Conservation (phyloP, 1,284 basidiomycete genomes). For the Apiotrichum veenhuisii region DNA sequence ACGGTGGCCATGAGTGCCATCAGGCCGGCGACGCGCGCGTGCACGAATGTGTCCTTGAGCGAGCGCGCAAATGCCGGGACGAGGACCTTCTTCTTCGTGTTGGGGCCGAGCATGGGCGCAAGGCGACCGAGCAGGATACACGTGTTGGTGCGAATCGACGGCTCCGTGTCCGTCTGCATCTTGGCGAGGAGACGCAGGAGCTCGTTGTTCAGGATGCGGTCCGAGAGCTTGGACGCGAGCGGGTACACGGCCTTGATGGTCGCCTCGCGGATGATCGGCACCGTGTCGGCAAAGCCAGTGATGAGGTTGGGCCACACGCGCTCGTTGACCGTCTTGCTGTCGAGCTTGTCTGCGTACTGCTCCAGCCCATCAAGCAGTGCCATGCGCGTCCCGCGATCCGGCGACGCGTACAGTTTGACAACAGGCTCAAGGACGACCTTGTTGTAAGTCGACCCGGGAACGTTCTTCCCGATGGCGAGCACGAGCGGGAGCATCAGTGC, state of each 20-base stretch:
- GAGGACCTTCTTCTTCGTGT: slow-evolving; percentile 91
- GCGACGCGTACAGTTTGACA: slow-evolving; percentile 75
- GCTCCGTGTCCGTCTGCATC: slow-evolving; percentile 85
- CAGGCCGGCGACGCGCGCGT: slow-evolving; percentile 87
- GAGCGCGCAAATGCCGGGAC: slow-evolving; percentile 91
- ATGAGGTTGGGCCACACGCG: slow-evolving; percentile 93
- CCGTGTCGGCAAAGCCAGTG: slow-evolving; percentile 92
- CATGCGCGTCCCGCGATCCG: slow-evolving; percentile 90
- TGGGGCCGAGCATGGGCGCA: slow-evolving; percentile 74
- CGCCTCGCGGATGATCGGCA: slow-evolving; percentile 88
- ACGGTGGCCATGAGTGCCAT: slow-evolving; percentile 95
- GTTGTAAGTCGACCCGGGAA: slow-evolving; percentile 68
- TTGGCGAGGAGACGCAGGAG: slow-evolving; percentile 87
- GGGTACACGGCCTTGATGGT: slow-evolving; percentile 84
- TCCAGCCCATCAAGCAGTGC: slow-evolving; percentile 80
- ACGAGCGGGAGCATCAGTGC: slow-evolving; percentile 76
- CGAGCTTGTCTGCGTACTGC: slow-evolving; percentile 81
- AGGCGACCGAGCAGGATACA: slow-evolving; percentile 93
- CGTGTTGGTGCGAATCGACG: slow-evolving; percentile 95
- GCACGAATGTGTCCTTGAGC: slow-evolving; percentile 86
- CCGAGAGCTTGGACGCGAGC: slow-evolving; percentile 82
- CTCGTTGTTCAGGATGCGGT: slow-evolving; percentile 94
- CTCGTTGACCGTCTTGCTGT: slow-evolving; percentile 76
- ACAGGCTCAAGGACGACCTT: slow-evolving; percentile 70
- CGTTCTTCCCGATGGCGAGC: slow-evolving; percentile 69